A percentile compares a stretch with the other conserved stretches of the same genome.
These are phyloP conservation scores for Fraxinus greggii DNA, from an alignment of 305 asterid species.

Conservation along the genomic window DNA sequence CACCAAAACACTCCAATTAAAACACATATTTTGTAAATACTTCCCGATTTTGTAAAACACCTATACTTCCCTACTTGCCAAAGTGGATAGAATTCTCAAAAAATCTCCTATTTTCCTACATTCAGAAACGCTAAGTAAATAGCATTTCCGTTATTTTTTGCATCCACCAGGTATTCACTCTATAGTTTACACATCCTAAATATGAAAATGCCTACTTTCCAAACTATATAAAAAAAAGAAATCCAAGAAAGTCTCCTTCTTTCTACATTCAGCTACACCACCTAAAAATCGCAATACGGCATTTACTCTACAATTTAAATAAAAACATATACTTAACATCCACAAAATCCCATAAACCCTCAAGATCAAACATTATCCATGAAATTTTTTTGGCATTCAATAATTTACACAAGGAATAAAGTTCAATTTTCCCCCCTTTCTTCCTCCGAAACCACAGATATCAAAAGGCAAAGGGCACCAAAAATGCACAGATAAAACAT, in stretches of 20 bases:
- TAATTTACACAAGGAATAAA: not conserved
- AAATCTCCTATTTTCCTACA: slow-evolving; percentile 1
- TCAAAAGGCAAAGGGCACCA: not conserved
- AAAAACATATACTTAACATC: slow-evolving; percentile 4
- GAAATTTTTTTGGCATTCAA: not conserved
- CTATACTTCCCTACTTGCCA: not conserved
- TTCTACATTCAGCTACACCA: slow-evolving; percentile 4
- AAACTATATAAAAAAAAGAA: not conserved
- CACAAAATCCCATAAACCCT: slow-evolving; percentile 22
- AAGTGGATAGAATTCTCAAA: not conserved
- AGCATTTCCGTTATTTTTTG: not conserved
- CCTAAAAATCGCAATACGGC: slow-evolving; percentile 7
- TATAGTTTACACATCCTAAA: not conserved
- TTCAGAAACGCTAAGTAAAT: not conserved
- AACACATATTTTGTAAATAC: too few relatives aligned
- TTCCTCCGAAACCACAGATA: slow-evolving; percentile 13
- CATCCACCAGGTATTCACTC: not conserved
- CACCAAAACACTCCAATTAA: not conserved
- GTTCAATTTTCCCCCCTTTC: not conserved
- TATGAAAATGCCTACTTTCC: not conserved
- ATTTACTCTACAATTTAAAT: not conserved
- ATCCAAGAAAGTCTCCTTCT: not conserved
- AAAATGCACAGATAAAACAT: not conserved
- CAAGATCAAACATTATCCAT: slow-evolving; percentile 24
- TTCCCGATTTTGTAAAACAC: not conserved